Evolutionary conservation across 257 asterid species (phyloP), one percentile per base, ranked within the genome.

Genomic region (Nicotiana paniculata): DNA sequence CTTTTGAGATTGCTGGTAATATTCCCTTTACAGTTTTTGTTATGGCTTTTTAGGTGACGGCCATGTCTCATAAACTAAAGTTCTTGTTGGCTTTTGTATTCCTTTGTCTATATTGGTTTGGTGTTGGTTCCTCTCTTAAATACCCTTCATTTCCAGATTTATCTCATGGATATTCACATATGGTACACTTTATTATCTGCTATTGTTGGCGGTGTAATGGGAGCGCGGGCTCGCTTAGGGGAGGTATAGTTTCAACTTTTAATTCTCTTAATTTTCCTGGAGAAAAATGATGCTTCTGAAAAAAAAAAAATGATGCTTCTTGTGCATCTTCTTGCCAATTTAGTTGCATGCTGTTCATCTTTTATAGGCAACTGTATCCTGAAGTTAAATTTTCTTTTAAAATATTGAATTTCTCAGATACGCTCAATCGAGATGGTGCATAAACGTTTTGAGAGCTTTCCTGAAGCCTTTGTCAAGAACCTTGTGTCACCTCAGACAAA

Each of bases 341-440:
- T 66, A n/a, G 53, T 37, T 55, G 85, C 79, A 39, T 32, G 6
- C 69, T 32, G 24, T 9, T 81, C 51, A 72, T 62, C 21, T 39
- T 68, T 46, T 58, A 21, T 77, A 12, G 21, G 65, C 77, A 74
- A 81, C 46, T 54, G 62, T 72, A 72, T 63, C 82, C 82, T 61
- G 46, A 15, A 68, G 33, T 61, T 10, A 37, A 62, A 63, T 81
- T n/a, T 59, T 69, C 65, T 77, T 48, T 63, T 68, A 43, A 83
- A 81, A 85, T 62, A 43, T 86, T 83, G 82, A 37, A 57, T 82
- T 84, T 74, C 86, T 85, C 87, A 94, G 99, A 96, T 94, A 82
- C 99, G 99, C 85, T 93, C 99, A 32, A 89, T 93, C 81, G 97
- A 94, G 86, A 96, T 96, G 99, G 97, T 96, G 84, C 98, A 94